phyloP scores from a whole-genome alignment of 768 basidiomycete species.

The Suillus alpinus region DNA sequence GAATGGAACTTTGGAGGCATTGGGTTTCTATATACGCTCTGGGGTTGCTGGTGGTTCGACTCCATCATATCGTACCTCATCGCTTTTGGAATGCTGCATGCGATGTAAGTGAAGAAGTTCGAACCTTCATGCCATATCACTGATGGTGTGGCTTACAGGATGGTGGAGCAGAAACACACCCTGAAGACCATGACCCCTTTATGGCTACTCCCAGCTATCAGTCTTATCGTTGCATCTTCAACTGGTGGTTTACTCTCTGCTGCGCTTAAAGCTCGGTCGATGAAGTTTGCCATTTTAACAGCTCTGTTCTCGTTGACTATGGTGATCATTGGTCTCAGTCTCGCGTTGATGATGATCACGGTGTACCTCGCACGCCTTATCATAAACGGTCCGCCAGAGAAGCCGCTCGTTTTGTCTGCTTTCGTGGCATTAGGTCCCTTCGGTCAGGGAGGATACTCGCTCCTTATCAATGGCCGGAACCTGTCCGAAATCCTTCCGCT shows the following conservation, averaged over 20 bases:
- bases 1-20: conserved; percentile 35
- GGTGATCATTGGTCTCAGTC: conserved; percentile 43
- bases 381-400: conserved; percentile 39
- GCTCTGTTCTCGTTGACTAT: conserved; percentile 42
- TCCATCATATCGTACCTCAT: conserved; percentile 37
- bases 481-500: conserved; percentile 34
- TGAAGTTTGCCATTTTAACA: conserved; percentile 40
- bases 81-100: conserved; percentile 48
- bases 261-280: conserved; percentile 35
- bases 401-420: conserved; percentile 37
- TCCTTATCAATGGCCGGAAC: conserved; percentile 39
- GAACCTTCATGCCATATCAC: not conserved
- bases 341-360: conserved; percentile 49
- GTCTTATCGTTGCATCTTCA: conserved; percentile 52
- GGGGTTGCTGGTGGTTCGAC: conserved; percentile 55
- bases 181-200: conserved; percentile 39
- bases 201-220: conserved; percentile 52
- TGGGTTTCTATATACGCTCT: conserved; percentile 38
- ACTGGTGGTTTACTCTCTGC: conserved; percentile 45
- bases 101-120: conserved; percentile 34
- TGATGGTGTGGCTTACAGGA: conserved; percentile 29
- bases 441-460: conserved; percentile 49
- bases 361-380: conserved; percentile 45
- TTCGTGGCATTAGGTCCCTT: conserved; percentile 54
- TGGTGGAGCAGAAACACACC: conserved; percentile 40